Evolutionary conservation across 495 filamentous ascomycete species (phyloP).

Genomic region (Margaritispora aquatica): DNA sequence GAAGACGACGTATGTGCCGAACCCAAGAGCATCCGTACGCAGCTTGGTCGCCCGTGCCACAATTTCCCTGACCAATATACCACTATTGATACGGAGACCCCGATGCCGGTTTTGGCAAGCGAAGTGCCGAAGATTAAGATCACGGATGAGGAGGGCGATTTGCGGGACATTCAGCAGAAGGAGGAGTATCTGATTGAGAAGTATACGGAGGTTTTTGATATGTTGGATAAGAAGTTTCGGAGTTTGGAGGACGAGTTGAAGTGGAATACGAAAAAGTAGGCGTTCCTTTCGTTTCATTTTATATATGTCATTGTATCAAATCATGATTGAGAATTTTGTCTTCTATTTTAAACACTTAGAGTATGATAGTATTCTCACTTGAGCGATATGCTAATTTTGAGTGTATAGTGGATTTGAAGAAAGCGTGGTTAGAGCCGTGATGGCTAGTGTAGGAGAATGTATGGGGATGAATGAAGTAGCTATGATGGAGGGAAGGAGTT

Average conservation of each 20-base stretch:
- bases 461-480: not conserved
- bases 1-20: not conserved
- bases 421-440: not conserved
- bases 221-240: not conserved
- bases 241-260: not conserved
- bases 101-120: no score
- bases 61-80: not conserved
- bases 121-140: not conserved
- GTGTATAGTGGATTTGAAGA: no score
- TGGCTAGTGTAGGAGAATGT: not conserved
- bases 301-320: no score
- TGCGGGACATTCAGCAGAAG: not conserved
- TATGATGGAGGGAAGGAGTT: not conserved
- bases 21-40: not conserved
- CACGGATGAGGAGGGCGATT: not conserved
- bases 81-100: not conserved
- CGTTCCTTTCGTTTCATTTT: no score
- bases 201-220: not conserved
- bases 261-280: not conserved
- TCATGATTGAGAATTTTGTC: no score
- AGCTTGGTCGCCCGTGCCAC: not conserved
- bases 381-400: no score
- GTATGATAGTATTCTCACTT: no score
- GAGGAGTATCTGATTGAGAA: not conserved
- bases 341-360: no score